Evolutionary conservation across 192 early-diverging fungal species (phyloP).

Genomic region (Chytriomyces confervae): DNA sequence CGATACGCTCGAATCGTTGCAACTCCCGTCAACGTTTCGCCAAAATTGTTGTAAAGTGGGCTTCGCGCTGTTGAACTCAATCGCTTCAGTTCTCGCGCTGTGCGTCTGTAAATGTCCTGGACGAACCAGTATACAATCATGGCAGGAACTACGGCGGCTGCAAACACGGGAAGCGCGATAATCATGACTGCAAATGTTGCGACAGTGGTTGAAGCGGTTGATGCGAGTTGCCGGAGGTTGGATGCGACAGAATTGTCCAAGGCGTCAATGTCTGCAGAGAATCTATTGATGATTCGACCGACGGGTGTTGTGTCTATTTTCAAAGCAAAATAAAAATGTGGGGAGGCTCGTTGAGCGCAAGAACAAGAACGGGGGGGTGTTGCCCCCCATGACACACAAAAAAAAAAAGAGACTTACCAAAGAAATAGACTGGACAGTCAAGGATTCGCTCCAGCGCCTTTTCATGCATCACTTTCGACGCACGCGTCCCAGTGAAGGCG

Average conservation of each 20-base stretch:
- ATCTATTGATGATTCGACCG: slow-evolving; percentile 63
- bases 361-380: no score
- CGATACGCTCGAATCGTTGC: slow-evolving; percentile 78
- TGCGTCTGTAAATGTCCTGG: slow-evolving; percentile 74
- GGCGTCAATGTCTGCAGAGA: slow-evolving; percentile 69
- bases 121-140: slow-evolving; percentile 74
- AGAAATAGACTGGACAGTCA: slow-evolving; percentile 76
- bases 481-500: slow-evolving; percentile 59
- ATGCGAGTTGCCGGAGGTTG: not conserved
- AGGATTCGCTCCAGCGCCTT: slow-evolving; percentile 68
- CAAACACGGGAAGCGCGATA: slow-evolving; percentile 64
- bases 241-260: slow-evolving; percentile 65
- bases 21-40: slow-evolving; percentile 78
- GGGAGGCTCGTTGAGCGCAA: no score
- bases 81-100: slow-evolving; percentile 87
- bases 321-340: slow-evolving; percentile 42
- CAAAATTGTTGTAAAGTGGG: slow-evolving; percentile 73
- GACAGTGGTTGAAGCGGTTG: not conserved
- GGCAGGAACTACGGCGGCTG: slow-evolving; percentile 73
- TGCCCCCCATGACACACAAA: not conserved
- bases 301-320: slow-evolving; percentile 57
- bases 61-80: slow-evolving; percentile 81
- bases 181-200: slow-evolving; percentile 35
- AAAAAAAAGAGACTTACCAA: slow-evolving; percentile 59
- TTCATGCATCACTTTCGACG: slow-evolving; percentile 71